Conservation (phyloP, 192 early-diverging fungal genomes). For the Paraglomus brasilianum region DNA sequence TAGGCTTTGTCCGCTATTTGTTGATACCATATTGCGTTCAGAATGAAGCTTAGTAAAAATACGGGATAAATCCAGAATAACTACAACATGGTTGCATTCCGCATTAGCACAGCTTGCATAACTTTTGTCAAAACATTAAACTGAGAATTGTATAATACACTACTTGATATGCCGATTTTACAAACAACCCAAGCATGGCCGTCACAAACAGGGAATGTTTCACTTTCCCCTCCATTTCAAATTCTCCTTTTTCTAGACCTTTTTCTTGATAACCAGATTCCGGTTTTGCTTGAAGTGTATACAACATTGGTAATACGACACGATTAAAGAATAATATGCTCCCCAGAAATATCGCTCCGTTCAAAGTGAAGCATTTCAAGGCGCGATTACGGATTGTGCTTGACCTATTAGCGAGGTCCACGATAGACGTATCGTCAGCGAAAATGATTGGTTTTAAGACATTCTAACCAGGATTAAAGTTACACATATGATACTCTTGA, state of each 20-base stretch:
- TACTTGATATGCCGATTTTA: conserved; percentile 37
- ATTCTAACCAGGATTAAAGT: too few relatives aligned
- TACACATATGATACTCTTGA: too few relatives aligned
- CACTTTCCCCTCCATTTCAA: not conserved
- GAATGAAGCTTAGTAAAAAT: conserved; percentile 47
- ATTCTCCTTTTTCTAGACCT: not conserved
- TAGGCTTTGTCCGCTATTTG: conserved; percentile 53
- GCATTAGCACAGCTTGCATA: too few relatives aligned
- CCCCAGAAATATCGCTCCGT: conserved; percentile 54
- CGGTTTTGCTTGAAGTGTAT: conserved; percentile 5
- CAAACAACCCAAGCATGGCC: conserved; percentile 12
- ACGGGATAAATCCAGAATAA: conserved; percentile 59
- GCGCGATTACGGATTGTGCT: conserved; percentile 41
- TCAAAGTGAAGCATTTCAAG: conserved; percentile 49
- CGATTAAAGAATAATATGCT: conserved; percentile 49
- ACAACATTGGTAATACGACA: conserved; percentile 34
- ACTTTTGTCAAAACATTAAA: not conserved
- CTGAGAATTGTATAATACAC: not conserved
- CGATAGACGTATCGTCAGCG: not conserved
- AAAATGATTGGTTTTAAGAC: not conserved
- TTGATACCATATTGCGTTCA: conserved; percentile 58
- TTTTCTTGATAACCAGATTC: not conserved
- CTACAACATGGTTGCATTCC: conserved; percentile 10
- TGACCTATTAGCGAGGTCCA: conserved; percentile 42
- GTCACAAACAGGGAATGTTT: conserved; percentile 19